Evolutionary conservation across 257 asterid genomes (phyloP).

Genomic region (Solanum paucissectum): DNA sequence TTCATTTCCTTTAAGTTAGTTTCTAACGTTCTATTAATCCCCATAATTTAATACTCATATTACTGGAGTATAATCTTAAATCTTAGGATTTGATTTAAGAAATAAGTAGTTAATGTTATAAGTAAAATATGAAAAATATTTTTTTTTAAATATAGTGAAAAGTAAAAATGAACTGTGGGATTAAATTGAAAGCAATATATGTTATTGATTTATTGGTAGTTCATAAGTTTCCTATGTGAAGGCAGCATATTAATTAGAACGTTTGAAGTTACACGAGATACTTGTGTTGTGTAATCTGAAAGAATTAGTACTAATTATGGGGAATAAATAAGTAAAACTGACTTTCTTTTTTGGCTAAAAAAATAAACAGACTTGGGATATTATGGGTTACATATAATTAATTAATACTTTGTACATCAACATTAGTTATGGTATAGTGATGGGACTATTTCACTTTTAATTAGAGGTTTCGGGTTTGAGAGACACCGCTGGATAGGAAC

Average conservation of each 20-base stretch:
- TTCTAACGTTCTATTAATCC: background rate
- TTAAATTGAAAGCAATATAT: background rate
- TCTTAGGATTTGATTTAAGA: background rate
- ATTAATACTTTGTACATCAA: too few species aligned
- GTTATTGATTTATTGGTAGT: background rate
- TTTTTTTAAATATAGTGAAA: background rate
- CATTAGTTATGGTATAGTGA: too few species aligned
- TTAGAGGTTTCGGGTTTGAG: rapidly evolving
- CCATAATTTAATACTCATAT: background rate
- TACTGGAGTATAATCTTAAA: background rate
- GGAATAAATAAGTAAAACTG: background rate
- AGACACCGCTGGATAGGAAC: too few species aligned
- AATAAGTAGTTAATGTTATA: background rate
- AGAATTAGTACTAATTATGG: background rate
- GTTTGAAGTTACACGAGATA: background rate
- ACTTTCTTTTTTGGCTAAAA: background rate
- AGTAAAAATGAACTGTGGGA: background rate
- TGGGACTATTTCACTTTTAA: too few species aligned
- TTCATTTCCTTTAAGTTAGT: background rate
- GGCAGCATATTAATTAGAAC: background rate
- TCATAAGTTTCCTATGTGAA: background rate
- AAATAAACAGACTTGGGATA: background rate
- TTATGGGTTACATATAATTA: background rate
- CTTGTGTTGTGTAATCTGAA: background rate
- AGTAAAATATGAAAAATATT: background rate